Evolutionary conservation across 1,284 basidiomycete genomes (phyloP).

Genomic region (Trametes hirsuta): DNA sequence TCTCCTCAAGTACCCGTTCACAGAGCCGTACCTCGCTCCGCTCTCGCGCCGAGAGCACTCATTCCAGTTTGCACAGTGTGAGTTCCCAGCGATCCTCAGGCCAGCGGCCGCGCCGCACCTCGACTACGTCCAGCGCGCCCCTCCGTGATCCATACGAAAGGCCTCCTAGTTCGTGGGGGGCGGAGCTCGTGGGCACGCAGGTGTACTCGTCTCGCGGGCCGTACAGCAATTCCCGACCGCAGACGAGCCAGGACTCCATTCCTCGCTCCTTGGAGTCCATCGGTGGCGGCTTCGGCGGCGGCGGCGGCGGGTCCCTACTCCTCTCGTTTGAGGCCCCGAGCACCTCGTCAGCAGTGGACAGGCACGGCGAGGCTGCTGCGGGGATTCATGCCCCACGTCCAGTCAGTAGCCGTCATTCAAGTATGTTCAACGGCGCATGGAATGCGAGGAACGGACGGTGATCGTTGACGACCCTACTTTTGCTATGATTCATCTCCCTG

Average conservation of each 20-base stretch:
- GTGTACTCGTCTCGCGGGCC: conserved; percentile 14
- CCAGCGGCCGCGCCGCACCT: conserved; percentile 13
- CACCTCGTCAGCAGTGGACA: conserved; percentile 25
- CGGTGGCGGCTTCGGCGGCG: conserved; percentile 2
- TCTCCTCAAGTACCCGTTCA: conserved; percentile 8
- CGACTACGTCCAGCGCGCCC: conserved; percentile 4
- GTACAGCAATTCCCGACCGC: conserved; percentile 4
- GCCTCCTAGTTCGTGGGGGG: conserved; percentile 1
- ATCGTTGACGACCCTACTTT: neutral
- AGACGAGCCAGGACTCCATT: conserved; percentile 22
- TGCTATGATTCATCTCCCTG: too few species aligned
- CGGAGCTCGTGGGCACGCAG: conserved; percentile 11
- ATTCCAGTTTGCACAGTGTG: neutral
- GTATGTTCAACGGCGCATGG: conserved; percentile 22
- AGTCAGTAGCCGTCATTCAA: conserved; percentile 22
- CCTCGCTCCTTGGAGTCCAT: conserved; percentile 16
- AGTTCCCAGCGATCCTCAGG: conserved; percentile 9
- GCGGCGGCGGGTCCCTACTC: conserved; percentile 19
- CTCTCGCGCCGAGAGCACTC: conserved; percentile 18
- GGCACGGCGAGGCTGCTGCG: conserved; percentile 25
- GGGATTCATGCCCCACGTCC: conserved; percentile 29
- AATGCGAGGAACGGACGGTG: conserved; percentile 15
- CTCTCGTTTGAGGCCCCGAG: conserved; percentile 21
- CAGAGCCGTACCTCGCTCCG: conserved; percentile 15
- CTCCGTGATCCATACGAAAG: conserved; percentile 3